Percentiles rank a stretch among this genome's conserved stretches.
These are phyloP conservation scores for Mrakia gelida DNA, from an alignment of 768 basidiomycete genomes.

Conservation along the genomic window DNA sequence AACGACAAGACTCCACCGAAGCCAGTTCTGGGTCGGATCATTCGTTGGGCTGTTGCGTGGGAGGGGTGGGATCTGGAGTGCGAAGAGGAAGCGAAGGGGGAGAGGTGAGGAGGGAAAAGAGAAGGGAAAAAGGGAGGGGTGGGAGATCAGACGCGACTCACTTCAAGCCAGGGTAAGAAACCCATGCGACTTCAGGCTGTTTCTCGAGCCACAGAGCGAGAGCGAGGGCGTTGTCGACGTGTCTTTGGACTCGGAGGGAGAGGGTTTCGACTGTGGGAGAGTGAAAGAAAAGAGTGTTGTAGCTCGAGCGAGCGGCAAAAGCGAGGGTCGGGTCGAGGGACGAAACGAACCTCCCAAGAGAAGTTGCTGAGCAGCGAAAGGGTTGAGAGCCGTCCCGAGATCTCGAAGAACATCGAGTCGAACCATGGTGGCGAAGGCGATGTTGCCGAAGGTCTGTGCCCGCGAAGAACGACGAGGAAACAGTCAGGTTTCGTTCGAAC, in stretches of 20 bases:
- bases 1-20: background rate
- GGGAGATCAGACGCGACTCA: too few relatives aligned
- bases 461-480: background rate
- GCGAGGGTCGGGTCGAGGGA: too few relatives aligned
- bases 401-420: background rate
- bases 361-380: background rate
- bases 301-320: too few relatives aligned
- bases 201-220: background rate
- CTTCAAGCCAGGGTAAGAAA: background rate
- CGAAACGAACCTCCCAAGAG: background rate
- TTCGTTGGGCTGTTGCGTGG: background rate
- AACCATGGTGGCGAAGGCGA: background rate
- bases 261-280: background rate
- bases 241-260: background rate
- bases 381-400: background rate
- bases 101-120: too few relatives aligned
- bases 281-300: too few relatives aligned
- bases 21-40: background rate
- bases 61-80: background rate
- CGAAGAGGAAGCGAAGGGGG: too few relatives aligned
- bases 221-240: background rate
- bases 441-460: background rate
- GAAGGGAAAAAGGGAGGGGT: too few relatives aligned
- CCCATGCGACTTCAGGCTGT: background rate
- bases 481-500: too few relatives aligned